phyloP scores from a whole-genome alignment of 2,329 filamentous ascomycete genomes.

The Epichloe amarillans region DNA sequence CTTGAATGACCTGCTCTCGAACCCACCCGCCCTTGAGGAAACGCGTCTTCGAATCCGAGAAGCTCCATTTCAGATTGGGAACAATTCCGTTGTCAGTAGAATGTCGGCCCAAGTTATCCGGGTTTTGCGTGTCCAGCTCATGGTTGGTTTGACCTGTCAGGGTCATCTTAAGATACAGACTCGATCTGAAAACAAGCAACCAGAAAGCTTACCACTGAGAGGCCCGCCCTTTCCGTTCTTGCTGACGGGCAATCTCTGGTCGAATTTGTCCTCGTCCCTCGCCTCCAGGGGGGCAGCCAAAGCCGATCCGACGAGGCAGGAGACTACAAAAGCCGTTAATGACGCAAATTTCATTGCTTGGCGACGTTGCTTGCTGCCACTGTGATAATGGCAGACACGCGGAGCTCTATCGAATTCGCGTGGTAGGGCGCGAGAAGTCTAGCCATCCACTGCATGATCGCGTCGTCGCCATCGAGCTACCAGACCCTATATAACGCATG shows the following conservation, averaged over 20 bases:
- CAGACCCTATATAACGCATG: no score
- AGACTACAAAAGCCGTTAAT: slow-evolving; percentile 2
- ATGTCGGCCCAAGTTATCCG: slow-evolving; percentile 47
- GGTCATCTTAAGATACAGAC: slow-evolving; percentile 3
- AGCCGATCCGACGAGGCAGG: slow-evolving; percentile 5
- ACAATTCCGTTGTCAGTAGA: slow-evolving; percentile 50
- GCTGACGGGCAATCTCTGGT: slow-evolving; percentile 42
- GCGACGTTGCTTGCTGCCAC: neutral
- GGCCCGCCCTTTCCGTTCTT: slow-evolving; percentile 43
- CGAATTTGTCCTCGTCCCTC: slow-evolving; percentile 23
- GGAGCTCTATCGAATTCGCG: no score
- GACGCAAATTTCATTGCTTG: slow-evolving; percentile 7
- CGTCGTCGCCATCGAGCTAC: no score
- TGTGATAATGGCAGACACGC: neutral
- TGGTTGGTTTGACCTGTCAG: slow-evolving; percentile 48
- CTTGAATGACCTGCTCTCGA: slow-evolving; percentile 52
- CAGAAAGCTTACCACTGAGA: slow-evolving; percentile 34
- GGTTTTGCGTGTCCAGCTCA: slow-evolving; percentile 47
- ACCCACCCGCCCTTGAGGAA: slow-evolving; percentile 53
- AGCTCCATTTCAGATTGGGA: slow-evolving; percentile 56
- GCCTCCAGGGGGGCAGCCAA: slow-evolving; percentile 11
- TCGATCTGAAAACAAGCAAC: slow-evolving; percentile 32
- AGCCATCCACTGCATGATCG: no score
- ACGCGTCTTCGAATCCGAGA: slow-evolving; percentile 52
- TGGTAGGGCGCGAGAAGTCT: no score